phyloP scores from a whole-genome alignment of 495 filamentous ascomycete genomes.

The Copromyces sp. region DNA sequence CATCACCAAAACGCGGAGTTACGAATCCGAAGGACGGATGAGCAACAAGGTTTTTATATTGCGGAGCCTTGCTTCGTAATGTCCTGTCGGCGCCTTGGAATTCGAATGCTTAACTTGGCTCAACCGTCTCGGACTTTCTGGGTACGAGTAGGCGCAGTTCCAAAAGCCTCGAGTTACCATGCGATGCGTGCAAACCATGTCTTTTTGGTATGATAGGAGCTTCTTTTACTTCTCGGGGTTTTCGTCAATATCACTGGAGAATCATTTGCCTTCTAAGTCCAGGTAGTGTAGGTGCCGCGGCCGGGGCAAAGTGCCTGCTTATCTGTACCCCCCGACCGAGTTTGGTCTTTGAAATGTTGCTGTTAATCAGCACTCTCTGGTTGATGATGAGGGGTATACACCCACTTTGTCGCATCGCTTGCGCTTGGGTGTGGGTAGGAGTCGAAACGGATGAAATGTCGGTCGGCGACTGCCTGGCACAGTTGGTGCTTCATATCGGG shows the following conservation, averaged over 20 bases:
- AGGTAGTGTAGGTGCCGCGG: not conserved
- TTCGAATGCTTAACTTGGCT: not conserved
- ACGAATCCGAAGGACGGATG: not conserved
- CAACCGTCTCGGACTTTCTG: not conserved
- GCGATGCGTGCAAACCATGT: not conserved
- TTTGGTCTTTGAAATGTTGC: not conserved
- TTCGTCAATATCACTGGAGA: not conserved
- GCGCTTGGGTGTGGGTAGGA: not conserved
- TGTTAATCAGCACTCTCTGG: not conserved
- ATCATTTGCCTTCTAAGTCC: not conserved
- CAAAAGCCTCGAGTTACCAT: not conserved
- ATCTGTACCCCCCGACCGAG: not conserved
- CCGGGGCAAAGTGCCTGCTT: not conserved
- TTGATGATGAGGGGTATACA: not conserved
- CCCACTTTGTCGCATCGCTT: not conserved
- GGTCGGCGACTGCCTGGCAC: not conserved
- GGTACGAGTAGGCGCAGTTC: not conserved
- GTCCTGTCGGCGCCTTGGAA: not conserved
- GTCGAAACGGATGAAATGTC: not conserved
- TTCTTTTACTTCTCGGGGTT: not conserved
- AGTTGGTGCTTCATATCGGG: not conserved
- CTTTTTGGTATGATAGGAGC: not conserved
- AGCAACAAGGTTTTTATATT: not conserved
- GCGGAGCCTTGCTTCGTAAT: not conserved
- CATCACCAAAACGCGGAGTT: not conserved